Evolutionary conservation across 768 basidiomycete genomes (phyloP), one percentile per base, ranked within the genome.

Genomic region (Boletus rubescentipes): DNA sequence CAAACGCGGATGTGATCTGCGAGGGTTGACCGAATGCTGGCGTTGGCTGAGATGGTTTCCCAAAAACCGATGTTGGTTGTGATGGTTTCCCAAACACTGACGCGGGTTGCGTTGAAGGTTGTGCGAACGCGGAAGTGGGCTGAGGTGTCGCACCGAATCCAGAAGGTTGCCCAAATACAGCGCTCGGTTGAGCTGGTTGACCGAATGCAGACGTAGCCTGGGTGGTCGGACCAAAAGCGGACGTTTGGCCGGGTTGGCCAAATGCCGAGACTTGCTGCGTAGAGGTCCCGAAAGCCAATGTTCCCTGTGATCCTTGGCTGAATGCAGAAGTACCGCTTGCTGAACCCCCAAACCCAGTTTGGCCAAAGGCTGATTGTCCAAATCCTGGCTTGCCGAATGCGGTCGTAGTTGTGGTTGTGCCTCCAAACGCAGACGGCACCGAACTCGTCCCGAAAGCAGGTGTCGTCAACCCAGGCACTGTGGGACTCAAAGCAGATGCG

Each of bases 341-440:
- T 37, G 61, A n/a, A 36, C 42, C 44, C 18, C 59, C 67, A 30
- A 71, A 71, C 29, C 58, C 65, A 21, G 44, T 75, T 50, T 68
- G 70, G 5, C 77, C 79, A 51, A 81, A 79, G 7, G 67, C 64
- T 37, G 77, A 46, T 20, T 74, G 62, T 15, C 74, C 73, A 67
- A 80, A 62, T 56, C 72, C 67, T 16, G 62, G 40, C 53, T 61
- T 61, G 26, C 58, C 57, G 9, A 72, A 66, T 21, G 59, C 50
- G 54, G 61, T 51, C 46, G 65, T 54, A 35, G 59, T 35, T 20
- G 70, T 18, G 35, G 59, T 35, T 20, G 70, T 18, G 35, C 63
- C 46, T 18, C 71, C 75, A 70, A 77, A 57, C 62, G 70, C 67
- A 38, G 73, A 65, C 8, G 64, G 59, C 23, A 50, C 41, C 34